Conservation (phyloP, 805 yeast genomes). For the Sugiyamaella mastotermitis region DNA sequence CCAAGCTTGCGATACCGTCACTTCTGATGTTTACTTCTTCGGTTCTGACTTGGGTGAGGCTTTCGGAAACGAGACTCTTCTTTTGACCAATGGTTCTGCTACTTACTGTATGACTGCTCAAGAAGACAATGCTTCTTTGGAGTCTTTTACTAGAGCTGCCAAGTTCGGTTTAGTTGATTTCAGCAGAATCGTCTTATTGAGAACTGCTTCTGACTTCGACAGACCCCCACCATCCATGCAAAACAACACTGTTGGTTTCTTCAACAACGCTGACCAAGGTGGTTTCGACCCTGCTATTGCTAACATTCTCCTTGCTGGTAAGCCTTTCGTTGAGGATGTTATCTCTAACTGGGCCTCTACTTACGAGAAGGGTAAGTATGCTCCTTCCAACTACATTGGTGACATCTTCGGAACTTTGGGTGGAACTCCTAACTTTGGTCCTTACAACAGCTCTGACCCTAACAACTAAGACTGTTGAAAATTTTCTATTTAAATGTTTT, state of each 20-base stretch:
- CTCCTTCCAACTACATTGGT: slow-evolving; percentile 52
- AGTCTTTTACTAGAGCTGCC: slow-evolving; percentile 50
- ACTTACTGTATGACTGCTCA: slow-evolving; percentile 57
- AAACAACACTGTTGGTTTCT: slow-evolving; percentile 41
- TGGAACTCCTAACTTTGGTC: slow-evolving; percentile 35
- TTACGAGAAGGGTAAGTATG: slow-evolving; percentile 16
- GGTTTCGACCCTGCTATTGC: slow-evolving; percentile 44
- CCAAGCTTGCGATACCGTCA: slow-evolving; percentile 51
- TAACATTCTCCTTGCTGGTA: slow-evolving; percentile 49
- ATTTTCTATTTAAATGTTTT: too few species aligned
- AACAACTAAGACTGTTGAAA: too few species aligned
- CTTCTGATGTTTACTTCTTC: slow-evolving; percentile 55
- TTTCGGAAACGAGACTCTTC: slow-evolving; percentile 40
- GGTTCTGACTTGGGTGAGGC: slow-evolving; percentile 48
- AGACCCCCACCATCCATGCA: slow-evolving; percentile 42
- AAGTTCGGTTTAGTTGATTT: slow-evolving; percentile 50
- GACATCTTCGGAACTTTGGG: slow-evolving; percentile 54
- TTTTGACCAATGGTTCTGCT: slow-evolving; percentile 55
- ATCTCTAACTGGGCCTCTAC: slow-evolving; percentile 36
- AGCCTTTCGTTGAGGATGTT: slow-evolving; percentile 50
- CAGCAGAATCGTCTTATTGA: slow-evolving; percentile 51
- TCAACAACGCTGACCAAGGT: slow-evolving; percentile 45
- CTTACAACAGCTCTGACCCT: too few species aligned
- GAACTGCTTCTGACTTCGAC: slow-evolving; percentile 56
- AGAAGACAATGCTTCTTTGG: slow-evolving; percentile 63